These are phyloP conservation scores for Physcomitrium patens DNA, from an alignment of 225 moss, liverwort and hornwort species.

Conservation along the genomic window DNA sequence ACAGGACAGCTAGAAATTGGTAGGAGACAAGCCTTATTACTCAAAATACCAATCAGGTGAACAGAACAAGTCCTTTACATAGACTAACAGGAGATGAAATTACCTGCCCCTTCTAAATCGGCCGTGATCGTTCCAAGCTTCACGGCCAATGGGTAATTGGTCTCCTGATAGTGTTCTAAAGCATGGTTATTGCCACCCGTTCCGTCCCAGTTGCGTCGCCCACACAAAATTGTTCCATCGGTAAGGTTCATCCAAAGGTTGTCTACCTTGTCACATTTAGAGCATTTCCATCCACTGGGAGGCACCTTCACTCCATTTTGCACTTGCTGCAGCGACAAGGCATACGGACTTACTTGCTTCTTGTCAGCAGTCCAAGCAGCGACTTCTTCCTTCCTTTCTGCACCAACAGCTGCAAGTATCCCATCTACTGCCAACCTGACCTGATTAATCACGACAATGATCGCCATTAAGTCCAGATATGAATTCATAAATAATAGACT, in stretches of 20 bases:
- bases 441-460: constrained; percentile 50
- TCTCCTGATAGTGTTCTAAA: constrained; percentile 79
- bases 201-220: constrained; percentile 97
- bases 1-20: constrained; percentile 10
- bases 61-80: not conserved
- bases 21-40: constrained; percentile 1
- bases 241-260: constrained; percentile 99
- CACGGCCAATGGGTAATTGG: constrained; percentile 85
- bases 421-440: constrained; percentile 95
- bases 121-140: constrained; percentile 99
- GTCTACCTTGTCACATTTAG: constrained; percentile 86
- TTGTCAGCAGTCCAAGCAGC: constrained; percentile 96
- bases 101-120: constrained; percentile 91
- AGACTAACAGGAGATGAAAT: not conserved
- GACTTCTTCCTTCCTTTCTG: constrained; percentile 95
- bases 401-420: constrained; percentile 94
- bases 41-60: not conserved
- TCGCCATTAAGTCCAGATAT: constrained; percentile 3
- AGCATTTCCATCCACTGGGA: constrained; percentile 92
- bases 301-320: constrained; percentile 88
- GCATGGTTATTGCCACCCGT: constrained; percentile 98
- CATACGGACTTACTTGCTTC: constrained; percentile 84
- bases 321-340: constrained; percentile 78
- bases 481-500: not conserved
- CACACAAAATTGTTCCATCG: constrained; percentile 90